phyloP scores from a whole-genome alignment of 805 yeast genomes.

The Zygosaccharomyces kombuchaensis region DNA sequence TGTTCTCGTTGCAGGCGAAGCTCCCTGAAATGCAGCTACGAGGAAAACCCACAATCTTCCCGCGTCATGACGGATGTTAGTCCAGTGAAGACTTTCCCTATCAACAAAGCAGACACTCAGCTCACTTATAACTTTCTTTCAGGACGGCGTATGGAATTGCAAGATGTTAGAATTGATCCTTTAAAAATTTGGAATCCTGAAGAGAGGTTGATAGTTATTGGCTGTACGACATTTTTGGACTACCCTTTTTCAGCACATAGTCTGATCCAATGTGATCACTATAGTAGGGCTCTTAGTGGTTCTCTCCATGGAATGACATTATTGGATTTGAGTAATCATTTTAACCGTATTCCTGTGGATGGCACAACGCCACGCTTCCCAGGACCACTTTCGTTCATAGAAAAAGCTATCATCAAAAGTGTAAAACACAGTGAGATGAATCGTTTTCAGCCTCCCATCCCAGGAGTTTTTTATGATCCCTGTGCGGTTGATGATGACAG shows the following conservation, averaged over 20 bases:
- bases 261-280: conserved; percentile 16
- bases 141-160: background rate
- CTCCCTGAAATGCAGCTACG: background rate
- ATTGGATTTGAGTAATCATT: conserved; percentile 8
- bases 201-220: conserved; percentile 16
- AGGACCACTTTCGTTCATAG: conserved; percentile 16
- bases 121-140: background rate
- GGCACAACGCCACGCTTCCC: background rate
- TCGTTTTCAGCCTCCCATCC: background rate
- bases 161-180: background rate
- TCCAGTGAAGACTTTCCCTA: background rate
- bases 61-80: too few relatives aligned
- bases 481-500: background rate
- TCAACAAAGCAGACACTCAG: background rate
- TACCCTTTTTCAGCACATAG: conserved; percentile 18
- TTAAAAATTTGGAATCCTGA: conserved; percentile 18
- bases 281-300: conserved; percentile 14
- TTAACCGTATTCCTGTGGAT: background rate
- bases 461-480: background rate
- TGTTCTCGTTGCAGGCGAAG: conserved; percentile 1
- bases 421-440: conserved; percentile 6
- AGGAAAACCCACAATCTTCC: background rate
- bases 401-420: conserved; percentile 19
- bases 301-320: conserved; percentile 19
- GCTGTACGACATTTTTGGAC: conserved; percentile 18